Conservation (phyloP, 192 early-diverging fungal species). For the Obelidium mucronatum region DNA sequence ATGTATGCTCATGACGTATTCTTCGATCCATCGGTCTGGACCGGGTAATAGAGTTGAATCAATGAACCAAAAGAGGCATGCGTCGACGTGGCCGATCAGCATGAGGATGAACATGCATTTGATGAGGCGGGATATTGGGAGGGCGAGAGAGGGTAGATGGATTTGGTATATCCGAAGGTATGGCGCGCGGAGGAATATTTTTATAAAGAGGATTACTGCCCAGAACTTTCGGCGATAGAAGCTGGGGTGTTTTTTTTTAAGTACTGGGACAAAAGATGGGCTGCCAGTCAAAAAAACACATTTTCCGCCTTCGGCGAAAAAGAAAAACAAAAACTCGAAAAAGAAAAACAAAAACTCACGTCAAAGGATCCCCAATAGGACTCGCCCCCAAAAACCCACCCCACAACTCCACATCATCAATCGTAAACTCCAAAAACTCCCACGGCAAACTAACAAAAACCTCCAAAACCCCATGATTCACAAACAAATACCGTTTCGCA, state of each 20-base stretch:
- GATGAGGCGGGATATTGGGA: constrained; percentile 41
- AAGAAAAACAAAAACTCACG: constrained; percentile 6
- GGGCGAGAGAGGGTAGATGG: constrained; percentile 22
- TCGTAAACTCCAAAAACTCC: constrained; percentile 23
- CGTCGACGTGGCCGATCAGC: constrained; percentile 42
- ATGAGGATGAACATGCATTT: constrained; percentile 46
- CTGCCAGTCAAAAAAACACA: too few relatives aligned
- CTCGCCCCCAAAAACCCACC: background rate
- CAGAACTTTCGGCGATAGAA: constrained; percentile 38
- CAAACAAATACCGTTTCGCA: constrained; percentile 18
- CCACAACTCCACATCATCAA: background rate
- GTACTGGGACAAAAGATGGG: too few relatives aligned
- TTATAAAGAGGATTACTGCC: constrained; percentile 36
- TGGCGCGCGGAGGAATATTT: constrained; percentile 30
- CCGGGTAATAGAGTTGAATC: constrained; percentile 28
- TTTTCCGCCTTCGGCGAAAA: too few relatives aligned
- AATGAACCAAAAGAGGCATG: constrained; percentile 44
- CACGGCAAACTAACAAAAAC: constrained; percentile 30
- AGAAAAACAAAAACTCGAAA: constrained; percentile 19
- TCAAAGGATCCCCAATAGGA: background rate
- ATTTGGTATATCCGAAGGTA: constrained; percentile 30
- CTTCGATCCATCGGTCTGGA: constrained; percentile 35
- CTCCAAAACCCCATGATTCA: constrained; percentile 4
- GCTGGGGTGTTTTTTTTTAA: constrained; percentile 13
- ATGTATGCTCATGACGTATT: too few relatives aligned